These are phyloP conservation scores for Panellus pusillus DNA, from an alignment of 768 basidiomycete species.

Conservation along the genomic window DNA sequence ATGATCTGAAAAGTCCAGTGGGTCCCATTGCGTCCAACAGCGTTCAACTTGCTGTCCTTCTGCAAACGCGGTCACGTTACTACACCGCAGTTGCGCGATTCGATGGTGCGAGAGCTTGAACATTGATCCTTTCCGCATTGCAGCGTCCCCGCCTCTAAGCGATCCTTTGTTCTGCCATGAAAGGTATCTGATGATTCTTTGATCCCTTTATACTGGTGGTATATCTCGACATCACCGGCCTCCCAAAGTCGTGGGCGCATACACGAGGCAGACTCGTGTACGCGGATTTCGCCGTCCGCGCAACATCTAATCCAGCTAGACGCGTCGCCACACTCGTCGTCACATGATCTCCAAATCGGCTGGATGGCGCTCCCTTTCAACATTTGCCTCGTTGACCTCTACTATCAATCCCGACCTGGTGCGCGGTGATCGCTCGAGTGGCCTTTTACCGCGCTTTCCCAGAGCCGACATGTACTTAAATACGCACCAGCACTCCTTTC, in stretches of 20 bases:
- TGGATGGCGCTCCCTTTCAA: conserved; percentile 24
- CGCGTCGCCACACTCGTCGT: conserved; percentile 26
- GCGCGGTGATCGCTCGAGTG: conserved; percentile 22
- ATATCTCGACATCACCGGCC: not conserved
- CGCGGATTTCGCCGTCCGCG: conserved; percentile 26
- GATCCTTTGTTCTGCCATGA: not conserved
- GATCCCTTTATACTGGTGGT: not conserved
- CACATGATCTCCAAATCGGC: conserved; percentile 24
- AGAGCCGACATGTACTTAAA: conserved; percentile 22
- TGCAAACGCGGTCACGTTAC: conserved; percentile 11
- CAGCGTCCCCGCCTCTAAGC: not conserved
- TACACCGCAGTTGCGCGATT: too few species aligned
- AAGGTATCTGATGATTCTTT: not conserved
- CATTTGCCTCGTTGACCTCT: conserved; percentile 24
- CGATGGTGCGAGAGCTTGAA: too few species aligned
- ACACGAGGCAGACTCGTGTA: conserved; percentile 28
- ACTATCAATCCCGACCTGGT: conserved; percentile 21
- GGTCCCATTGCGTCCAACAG: not conserved
- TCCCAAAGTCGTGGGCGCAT: not conserved
- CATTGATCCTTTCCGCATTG: too few species aligned
- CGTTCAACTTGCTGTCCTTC: not conserved
- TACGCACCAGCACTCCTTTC: conserved; percentile 19
- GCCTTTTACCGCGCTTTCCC: conserved; percentile 14
- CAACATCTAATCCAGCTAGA: not conserved
- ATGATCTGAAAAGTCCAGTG: too few species aligned